Conservation (phyloP, 371 early-diverging fungal genomes). For the Apophysomyces trapeziformis region DNA sequence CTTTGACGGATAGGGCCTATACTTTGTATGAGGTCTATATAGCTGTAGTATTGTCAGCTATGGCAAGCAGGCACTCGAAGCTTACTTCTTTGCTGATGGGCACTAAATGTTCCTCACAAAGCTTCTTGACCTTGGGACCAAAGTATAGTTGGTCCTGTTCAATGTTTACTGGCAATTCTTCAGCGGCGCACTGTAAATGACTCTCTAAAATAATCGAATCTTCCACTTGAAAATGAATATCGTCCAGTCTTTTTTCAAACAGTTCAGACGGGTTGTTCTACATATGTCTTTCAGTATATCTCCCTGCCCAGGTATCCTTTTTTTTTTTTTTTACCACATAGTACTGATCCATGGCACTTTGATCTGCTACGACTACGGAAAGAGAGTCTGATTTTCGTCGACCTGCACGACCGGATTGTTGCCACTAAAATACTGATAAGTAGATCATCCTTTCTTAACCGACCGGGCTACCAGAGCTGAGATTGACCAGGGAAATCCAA, state of each 20-base stretch:
- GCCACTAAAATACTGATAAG: conserved; percentile 40
- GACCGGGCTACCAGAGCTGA: conserved; percentile 41
- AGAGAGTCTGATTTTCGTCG: conserved; percentile 63
- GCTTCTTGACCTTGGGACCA: conserved; percentile 22
- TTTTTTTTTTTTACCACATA: conserved; percentile 34
- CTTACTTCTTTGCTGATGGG: conserved; percentile 27
- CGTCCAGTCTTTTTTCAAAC: conserved; percentile 45
- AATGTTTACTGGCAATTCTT: conserved; percentile 49
- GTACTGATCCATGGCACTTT: conserved; percentile 62
- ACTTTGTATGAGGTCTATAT: conserved; percentile 50
- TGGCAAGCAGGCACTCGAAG: background rate
- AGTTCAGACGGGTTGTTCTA: conserved; percentile 51
- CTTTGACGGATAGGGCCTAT: conserved; percentile 52
- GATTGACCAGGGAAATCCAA: conserved; percentile 62
- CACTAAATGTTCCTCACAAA: conserved; percentile 38
- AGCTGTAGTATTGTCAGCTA: conserved; percentile 21
- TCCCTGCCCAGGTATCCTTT: background rate
- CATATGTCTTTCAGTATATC: background rate
- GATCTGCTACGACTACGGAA: conserved; percentile 55
- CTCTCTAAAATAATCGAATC: conserved; percentile 49
- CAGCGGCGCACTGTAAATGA: conserved; percentile 72
- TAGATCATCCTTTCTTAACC: background rate
- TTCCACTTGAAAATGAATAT: conserved; percentile 39
- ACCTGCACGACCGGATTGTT: conserved; percentile 77
- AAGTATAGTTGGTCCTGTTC: conserved; percentile 45